A percentile compares a stretch with the other conserved stretches of the same genome.
These are phyloP conservation scores for Batkoa obscura DNA, from an alignment of 371 early-diverging fungal species.

Conservation along the genomic window DNA sequence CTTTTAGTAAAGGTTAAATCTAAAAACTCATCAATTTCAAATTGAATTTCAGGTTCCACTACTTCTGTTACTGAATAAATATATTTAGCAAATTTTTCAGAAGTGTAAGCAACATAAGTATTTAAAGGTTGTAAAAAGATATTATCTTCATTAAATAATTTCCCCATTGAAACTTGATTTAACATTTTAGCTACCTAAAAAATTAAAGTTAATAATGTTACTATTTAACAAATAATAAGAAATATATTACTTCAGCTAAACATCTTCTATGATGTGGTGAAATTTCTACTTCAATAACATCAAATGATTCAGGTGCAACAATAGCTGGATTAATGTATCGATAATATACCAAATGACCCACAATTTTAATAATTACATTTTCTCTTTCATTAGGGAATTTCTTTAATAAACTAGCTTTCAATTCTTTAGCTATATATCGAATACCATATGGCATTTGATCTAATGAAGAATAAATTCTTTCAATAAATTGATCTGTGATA, in stretches of 20 bases:
- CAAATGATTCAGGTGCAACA: constrained; percentile 89
- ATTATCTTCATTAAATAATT: constrained; percentile 42
- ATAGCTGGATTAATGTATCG: constrained; percentile 95
- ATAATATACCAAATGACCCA: constrained; percentile 90
- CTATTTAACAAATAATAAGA: background rate
- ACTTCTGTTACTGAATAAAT: constrained; percentile 58
- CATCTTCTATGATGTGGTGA: constrained; percentile 82
- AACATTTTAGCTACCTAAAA: constrained; percentile 70
- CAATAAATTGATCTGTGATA: constrained; percentile 63
- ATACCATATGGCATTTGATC: constrained; percentile 87
- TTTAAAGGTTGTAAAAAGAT: constrained; percentile 57
- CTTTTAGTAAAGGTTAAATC: constrained; percentile 68
- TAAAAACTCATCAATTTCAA: constrained; percentile 71
- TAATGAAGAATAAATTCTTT: constrained; percentile 55
- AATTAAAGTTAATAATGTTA: background rate
- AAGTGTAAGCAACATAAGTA: constrained; percentile 53
- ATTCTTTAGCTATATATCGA: constrained; percentile 81
- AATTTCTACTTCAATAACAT: constrained; percentile 72
- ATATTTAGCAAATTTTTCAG: constrained; percentile 55
- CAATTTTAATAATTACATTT: constrained; percentile 55
- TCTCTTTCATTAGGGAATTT: constrained; percentile 71
- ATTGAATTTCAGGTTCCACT: constrained; percentile 65
- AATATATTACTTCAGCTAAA: constrained; percentile 49
- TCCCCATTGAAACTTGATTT: constrained; percentile 72
- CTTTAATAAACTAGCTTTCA: constrained; percentile 46